These are phyloP conservation scores for Blattamonas nauphoetae DNA, from an alignment of 78 protist genomes.

Conservation along the genomic window DNA sequence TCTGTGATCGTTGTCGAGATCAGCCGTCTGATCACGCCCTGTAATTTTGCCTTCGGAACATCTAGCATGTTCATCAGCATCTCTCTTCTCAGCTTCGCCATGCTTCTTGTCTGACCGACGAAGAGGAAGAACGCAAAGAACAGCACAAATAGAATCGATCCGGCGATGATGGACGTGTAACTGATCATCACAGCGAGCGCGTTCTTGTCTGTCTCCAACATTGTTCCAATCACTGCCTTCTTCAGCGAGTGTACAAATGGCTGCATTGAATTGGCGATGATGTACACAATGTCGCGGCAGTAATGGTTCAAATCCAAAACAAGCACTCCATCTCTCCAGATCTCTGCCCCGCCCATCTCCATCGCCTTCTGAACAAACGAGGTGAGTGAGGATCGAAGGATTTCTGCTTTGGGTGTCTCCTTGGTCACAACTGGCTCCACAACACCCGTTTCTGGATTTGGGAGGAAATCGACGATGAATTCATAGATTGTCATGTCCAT, in stretches of 20 bases:
- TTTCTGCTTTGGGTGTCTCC: background rate
- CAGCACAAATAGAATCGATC: background rate
- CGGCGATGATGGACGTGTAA: background rate
- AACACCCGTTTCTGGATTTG: background rate
- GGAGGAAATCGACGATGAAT: background rate
- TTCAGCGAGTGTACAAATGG: background rate
- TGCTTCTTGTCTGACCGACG: background rate
- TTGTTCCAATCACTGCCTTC: background rate
- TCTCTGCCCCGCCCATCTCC: background rate
- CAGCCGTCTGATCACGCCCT: background rate
- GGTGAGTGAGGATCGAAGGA: background rate
- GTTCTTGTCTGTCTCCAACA: background rate
- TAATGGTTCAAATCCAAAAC: background rate
- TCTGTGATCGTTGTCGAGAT: too few species aligned
- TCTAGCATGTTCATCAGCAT: background rate
- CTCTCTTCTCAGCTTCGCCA: background rate
- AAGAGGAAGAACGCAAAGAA: background rate
- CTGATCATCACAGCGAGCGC: background rate
- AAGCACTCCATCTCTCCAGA: background rate
- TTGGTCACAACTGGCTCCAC: background rate
- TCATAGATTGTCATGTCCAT: background rate
- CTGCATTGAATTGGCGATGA: background rate
- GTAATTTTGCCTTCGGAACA: background rate
- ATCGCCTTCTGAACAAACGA: background rate
- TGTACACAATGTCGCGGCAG: background rate